phyloP scores from a whole-genome alignment of 2,329 filamentous ascomycete species.

The Diaporthe vexans region DNA sequence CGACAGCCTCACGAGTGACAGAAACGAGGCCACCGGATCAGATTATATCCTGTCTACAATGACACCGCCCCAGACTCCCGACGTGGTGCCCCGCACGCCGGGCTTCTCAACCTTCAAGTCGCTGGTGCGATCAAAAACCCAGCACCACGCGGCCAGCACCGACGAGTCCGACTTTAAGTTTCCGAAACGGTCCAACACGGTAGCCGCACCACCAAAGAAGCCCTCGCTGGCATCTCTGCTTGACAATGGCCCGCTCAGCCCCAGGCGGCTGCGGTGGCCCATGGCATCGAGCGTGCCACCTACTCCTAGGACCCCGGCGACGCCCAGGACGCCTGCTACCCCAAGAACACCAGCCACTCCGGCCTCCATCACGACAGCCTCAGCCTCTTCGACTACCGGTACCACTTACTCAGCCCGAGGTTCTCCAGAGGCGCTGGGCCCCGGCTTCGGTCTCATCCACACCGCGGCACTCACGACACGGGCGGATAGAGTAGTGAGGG shows the following conservation, averaged over 20 bases:
- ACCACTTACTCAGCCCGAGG: conserved; percentile 41
- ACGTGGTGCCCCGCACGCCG: conserved; percentile 43
- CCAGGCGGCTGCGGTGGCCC: conserved; percentile 44
- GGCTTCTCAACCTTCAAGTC: conserved; percentile 54
- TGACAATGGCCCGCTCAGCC: conserved; percentile 41
- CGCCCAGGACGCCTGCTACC: conserved; percentile 22
- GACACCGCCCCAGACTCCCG: conserved; percentile 42
- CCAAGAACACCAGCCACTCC: conserved; percentile 52
- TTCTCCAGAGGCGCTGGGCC: conserved; percentile 52
- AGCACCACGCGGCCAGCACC: conserved; percentile 47
- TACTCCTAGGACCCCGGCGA: conserved; percentile 17
- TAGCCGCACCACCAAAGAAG: conserved; percentile 33
- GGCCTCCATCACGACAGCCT: conserved; percentile 52
- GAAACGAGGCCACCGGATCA: background rate
- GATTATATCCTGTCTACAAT: conserved; percentile 17
- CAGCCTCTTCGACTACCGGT: conserved; percentile 47
- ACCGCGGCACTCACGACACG: conserved; percentile 60
- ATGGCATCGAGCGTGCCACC: conserved; percentile 44
- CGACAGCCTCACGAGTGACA: background rate
- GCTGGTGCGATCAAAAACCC: conserved; percentile 56
- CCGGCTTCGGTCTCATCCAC: conserved; percentile 66
- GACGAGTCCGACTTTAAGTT: conserved; percentile 46
- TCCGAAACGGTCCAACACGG: conserved; percentile 39
- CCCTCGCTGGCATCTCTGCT: conserved; percentile 32
- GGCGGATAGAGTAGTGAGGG: conserved; percentile 62